phyloP scores from a whole-genome alignment of 768 basidiomycete genomes.

The Hortiboletus campestris region DNA sequence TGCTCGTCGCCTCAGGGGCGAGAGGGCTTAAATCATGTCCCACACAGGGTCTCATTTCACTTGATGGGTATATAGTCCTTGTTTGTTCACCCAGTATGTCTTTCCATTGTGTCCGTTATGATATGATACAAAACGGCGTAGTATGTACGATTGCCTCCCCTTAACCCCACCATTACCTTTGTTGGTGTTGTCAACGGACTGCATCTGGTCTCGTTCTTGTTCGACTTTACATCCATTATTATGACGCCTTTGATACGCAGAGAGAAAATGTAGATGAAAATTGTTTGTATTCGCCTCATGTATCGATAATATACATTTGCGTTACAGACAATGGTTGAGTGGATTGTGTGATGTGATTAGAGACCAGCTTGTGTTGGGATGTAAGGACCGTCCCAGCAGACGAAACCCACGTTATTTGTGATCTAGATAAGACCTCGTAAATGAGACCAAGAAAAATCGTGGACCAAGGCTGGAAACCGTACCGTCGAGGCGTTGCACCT shows the following conservation, averaged over 20 bases:
- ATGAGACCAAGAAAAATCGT: not conserved
- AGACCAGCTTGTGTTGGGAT: conserved; percentile 37
- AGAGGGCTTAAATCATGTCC: conserved; percentile 58
- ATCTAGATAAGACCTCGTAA: conserved; percentile 30
- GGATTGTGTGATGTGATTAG: not conserved
- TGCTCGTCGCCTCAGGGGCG: conserved; percentile 82
- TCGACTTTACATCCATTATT: not conserved
- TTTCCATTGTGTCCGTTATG: conserved; percentile 7
- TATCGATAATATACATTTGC: conserved; percentile 24
- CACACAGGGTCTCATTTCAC: not conserved
- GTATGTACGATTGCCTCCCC: conserved; percentile 28
- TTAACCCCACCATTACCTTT: not conserved
- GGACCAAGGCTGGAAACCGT: not conserved
- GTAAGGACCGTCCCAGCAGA: conserved; percentile 48
- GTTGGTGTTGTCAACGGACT: conserved; percentile 11
- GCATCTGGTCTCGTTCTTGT: not conserved
- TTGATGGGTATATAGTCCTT: not conserved
- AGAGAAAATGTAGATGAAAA: conserved; percentile 23
- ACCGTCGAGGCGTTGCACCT: conserved; percentile 57
- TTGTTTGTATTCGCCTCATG: conserved; percentile 26
- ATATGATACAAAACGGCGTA: conserved; percentile 30
- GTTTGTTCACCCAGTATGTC: conserved; percentile 18
- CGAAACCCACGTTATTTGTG: conserved; percentile 47
- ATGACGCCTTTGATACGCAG: not conserved
- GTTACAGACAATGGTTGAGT: conserved; percentile 12